Percentiles rank a stretch among this genome's conserved stretches.
Evolutionary conservation across 495 filamentous ascomycete species (phyloP).

Genomic region (Achaetomiella virescens): DNA sequence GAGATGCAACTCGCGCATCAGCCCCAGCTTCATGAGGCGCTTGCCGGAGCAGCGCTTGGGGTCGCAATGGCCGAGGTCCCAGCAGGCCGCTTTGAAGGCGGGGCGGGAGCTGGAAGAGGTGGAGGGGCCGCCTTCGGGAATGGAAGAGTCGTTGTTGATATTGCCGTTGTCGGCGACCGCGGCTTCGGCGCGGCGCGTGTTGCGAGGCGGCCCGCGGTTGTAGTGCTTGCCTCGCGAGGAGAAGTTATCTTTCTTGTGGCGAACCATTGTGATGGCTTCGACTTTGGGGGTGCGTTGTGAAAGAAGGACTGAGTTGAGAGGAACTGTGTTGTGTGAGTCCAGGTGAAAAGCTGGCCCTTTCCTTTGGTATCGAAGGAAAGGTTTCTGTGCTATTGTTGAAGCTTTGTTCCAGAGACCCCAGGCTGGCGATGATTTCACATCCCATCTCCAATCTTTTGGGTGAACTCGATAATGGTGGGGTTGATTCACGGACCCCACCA

Average conservation of each 20-base stretch:
- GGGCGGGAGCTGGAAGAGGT: conserved; percentile 43
- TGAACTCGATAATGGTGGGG: conserved; percentile 5
- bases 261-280: conserved; percentile 56
- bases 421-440: too few species aligned
- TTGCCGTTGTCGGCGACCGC: conserved; percentile 28
- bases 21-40: conserved; percentile 77
- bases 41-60: conserved; percentile 96
- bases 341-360: not conserved
- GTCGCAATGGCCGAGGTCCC: conserved; percentile 97
- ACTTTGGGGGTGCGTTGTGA: not conserved
- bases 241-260: conserved; percentile 89
- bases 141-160: conserved; percentile 25
- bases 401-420: too few species aligned
- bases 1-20: conserved; percentile 89
- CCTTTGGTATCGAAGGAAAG: too few species aligned
- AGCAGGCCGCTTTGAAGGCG: conserved; percentile 86
- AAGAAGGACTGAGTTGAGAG: too few species aligned
- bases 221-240: conserved; percentile 58
- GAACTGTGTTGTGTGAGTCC: too few species aligned
- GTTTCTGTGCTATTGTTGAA: too few species aligned
- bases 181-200: conserved; percentile 17
- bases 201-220: conserved; percentile 34
- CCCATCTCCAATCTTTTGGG: not conserved
- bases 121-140: conserved; percentile 11
- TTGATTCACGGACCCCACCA: not conserved